phyloP scores from a whole-genome alignment of 31 red algal genomes.

The Asparagopsis taxiformis region DNA sequence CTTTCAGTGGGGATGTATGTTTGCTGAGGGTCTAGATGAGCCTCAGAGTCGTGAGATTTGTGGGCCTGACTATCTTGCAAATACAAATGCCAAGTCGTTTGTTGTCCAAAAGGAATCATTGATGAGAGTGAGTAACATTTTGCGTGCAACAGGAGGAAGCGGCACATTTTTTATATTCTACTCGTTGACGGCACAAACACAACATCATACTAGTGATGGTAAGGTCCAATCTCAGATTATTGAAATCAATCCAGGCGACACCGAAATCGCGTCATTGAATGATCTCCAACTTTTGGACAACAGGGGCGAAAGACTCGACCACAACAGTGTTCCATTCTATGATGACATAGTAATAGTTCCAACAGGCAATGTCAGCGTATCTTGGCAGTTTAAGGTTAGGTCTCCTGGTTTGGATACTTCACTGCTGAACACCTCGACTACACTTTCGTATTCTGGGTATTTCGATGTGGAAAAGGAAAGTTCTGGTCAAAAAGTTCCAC shows the following conservation, averaged over 20 bases:
- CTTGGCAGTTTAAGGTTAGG: constrained; percentile 34
- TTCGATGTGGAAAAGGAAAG: constrained; percentile 26
- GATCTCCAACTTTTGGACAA: constrained; percentile 29
- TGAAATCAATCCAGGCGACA: constrained; percentile 13
- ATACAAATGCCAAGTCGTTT: constrained; percentile 19
- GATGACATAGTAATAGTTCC: constrained; percentile 51
- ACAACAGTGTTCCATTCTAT: constrained; percentile 25
- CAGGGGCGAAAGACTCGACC: constrained; percentile 21
- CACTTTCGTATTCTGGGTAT: constrained; percentile 26
- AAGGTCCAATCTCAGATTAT: constrained; percentile 32
- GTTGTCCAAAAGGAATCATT: constrained; percentile 17
- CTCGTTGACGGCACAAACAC: too few species aligned
- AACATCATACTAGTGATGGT: too few species aligned
- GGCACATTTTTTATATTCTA: too few species aligned
- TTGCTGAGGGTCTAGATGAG: neutral
- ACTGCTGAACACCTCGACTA: constrained; percentile 17
- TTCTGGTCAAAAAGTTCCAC: constrained; percentile 18
- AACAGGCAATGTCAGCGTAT: constrained; percentile 12
- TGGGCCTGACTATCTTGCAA: constrained; percentile 15
- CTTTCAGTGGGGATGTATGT: constrained; percentile 37
- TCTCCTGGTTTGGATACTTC: constrained; percentile 5
- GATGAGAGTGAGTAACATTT: constrained; percentile 4
- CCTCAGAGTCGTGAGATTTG: neutral
- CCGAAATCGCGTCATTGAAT: constrained; percentile 20
- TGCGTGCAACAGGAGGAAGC: too few species aligned